Base-by-base conservation (phyloP, 2,329 filamentous ascomycete species). In the Clonostachys rosea region DNA sequence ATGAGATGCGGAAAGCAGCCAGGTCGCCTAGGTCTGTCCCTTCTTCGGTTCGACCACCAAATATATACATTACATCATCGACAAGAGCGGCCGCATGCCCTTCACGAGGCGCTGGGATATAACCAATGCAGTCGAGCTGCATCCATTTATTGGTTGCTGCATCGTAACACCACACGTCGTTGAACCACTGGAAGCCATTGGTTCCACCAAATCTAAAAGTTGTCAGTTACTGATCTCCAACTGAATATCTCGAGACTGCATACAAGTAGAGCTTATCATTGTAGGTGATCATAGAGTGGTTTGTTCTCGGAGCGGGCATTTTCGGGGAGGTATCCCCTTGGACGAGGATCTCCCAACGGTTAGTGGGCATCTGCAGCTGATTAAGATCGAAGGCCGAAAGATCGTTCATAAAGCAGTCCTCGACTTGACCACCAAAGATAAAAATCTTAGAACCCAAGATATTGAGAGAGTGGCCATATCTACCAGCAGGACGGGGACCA, bases 61-160 rank as follows among this genome's bases (percentile, higher is more conserved):
- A 99, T 51, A 99, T 84, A 70, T 99, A 99, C 95, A 99, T 99
- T 50, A 96, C 94, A 63, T 99, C 94, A 63, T 94, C 90, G 40
- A 99, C 91, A 17, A 99, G 75, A 5, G 92, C 86, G 13, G 94
- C 90, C 12, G 95, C 91, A 65, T 99, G 94, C 5, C 94, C 94
- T 74, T 99, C 94, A 50, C 94, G 83, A 16, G 92, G 86, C 2
- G 91, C 86, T 2, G 95, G 94, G 50, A 99, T 97, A 65, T 96
- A 99, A 35, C 94, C 94, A 59, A 97, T 96, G 64, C 94, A 99
- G 60, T 97, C 92, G 47, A 96, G 77, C 62, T 95, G 87, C 10
- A 83, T 72, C 94, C 94, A 99, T 47, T 78, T 72, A 65, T 96
- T 96, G 42, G 80, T 72, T 47, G 83, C 77, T 8, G 91, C 88